These are phyloP conservation scores for Kalmusia sp. DNA, from an alignment of 2,329 filamentous ascomycete genomes.

Conservation along the genomic window DNA sequence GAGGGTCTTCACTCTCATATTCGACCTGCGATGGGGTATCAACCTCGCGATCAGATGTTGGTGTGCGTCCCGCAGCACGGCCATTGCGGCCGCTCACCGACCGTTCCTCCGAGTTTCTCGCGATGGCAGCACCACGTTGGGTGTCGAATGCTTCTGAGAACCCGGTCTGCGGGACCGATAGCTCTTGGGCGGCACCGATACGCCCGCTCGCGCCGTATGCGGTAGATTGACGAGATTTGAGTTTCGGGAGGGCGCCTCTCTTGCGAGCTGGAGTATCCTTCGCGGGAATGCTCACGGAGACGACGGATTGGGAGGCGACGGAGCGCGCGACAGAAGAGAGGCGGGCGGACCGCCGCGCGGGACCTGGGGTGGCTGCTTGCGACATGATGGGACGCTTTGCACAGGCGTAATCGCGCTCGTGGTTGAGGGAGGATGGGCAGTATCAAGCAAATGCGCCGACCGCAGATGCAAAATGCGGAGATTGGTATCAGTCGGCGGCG, in stretches of 20 bases:
- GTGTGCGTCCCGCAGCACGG: constrained; percentile 13
- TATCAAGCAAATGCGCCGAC: not conserved
- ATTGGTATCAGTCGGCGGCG: not conserved
- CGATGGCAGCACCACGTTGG: constrained; percentile 35
- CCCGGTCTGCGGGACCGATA: constrained; percentile 33
- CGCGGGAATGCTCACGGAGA: constrained; percentile 24
- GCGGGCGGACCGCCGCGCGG: constrained; percentile 41
- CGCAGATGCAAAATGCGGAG: not conserved
- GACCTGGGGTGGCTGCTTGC: constrained; percentile 25
- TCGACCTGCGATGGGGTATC: constrained; percentile 20
- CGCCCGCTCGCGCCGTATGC: constrained; percentile 47
- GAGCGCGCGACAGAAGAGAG: constrained; percentile 34
- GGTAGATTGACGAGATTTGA: constrained; percentile 40
- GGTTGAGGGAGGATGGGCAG: not conserved
- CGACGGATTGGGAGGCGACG: constrained; percentile 29
- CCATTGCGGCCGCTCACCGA: constrained; percentile 21
- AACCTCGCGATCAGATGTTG: constrained; percentile 12
- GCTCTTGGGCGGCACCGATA: constrained; percentile 36
- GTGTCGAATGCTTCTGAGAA: constrained; percentile 42
- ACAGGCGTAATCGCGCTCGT: not conserved
- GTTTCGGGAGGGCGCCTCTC: constrained; percentile 34
- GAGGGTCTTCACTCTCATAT: constrained; percentile 27
- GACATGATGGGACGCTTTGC: constrained; percentile 25
- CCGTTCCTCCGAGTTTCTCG: constrained; percentile 24
- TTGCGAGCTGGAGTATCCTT: constrained; percentile 27